Percentiles rank a stretch among this genome's conserved stretches.
Evolutionary conservation across 139 green algal genomes (phyloP).

Genomic region (Tetraselmis striata): DNA sequence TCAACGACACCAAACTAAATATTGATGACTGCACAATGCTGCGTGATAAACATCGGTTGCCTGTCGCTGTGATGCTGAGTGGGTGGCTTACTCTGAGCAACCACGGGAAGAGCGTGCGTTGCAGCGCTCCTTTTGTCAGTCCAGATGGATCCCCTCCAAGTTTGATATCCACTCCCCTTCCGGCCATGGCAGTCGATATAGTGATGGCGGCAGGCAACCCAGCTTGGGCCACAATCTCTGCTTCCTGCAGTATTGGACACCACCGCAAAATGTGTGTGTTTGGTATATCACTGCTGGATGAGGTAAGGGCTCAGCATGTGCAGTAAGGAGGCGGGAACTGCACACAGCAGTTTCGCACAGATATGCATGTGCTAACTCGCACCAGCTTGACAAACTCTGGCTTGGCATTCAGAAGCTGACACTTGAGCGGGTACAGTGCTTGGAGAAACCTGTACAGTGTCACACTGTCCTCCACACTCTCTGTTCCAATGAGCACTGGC

Average conservation of each 20-base stretch:
- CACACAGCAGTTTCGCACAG: no score
- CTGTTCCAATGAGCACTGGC: not conserved
- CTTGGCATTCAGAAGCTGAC: not conserved
- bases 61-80: no score
- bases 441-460: not conserved
- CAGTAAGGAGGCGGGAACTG: no score
- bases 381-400: not conserved
- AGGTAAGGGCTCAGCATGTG: no score
- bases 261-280: no score
- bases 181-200: not conserved
- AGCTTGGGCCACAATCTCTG: not conserved
- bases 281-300: no score
- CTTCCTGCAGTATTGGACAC: no score
- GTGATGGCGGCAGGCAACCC: not conserved
- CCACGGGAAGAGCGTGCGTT: not conserved
- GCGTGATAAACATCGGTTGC: no score
- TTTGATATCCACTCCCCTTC: not conserved
- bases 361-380: no score
- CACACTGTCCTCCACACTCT: not conserved
- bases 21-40: no score
- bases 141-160: not conserved
- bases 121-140: not conserved
- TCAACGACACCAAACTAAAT: no score
- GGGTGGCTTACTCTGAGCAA: not conserved
- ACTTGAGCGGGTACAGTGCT: not conserved